phyloP scores from a whole-genome alignment of 768 basidiomycete species.

The Auriscalpium vulgare region DNA sequence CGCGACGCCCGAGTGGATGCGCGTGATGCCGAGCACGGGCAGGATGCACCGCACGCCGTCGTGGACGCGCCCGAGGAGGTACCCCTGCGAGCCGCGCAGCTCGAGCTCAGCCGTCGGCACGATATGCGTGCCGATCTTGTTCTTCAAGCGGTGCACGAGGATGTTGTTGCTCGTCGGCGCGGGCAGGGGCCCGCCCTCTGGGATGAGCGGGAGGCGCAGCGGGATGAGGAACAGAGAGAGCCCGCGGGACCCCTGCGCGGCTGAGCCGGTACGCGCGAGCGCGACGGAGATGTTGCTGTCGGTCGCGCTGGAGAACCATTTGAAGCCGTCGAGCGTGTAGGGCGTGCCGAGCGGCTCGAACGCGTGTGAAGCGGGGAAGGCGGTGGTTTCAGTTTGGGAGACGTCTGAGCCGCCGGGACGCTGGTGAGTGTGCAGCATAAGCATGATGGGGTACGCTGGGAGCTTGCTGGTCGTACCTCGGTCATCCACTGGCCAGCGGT shows the following conservation, averaged over 20 bases:
- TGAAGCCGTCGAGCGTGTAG: slow-evolving; percentile 61
- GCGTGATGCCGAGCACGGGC: slow-evolving; percentile 72
- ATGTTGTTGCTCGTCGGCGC: slow-evolving; percentile 55
- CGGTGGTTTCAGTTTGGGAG: slow-evolving; percentile 63
- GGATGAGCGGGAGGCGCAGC: slow-evolving; percentile 44
- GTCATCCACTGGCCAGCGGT: slow-evolving; percentile 86
- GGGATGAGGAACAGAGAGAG: slow-evolving; percentile 74
- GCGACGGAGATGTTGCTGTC: slow-evolving; percentile 68
- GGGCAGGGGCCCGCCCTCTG: slow-evolving; percentile 33
- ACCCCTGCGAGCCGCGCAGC: slow-evolving; percentile 49
- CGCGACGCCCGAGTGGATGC: slow-evolving; percentile 53
- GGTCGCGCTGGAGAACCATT: slow-evolving; percentile 82
- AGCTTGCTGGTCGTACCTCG: slow-evolving; percentile 34
- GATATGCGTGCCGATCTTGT: slow-evolving; percentile 69
- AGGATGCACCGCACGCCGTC: slow-evolving; percentile 61
- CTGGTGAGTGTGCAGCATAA: slow-evolving; percentile 22
- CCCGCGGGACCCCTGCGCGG: slow-evolving; percentile 47
- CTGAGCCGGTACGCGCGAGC: slow-evolving; percentile 61
- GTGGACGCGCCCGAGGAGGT: slow-evolving; percentile 50
- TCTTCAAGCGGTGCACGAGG: slow-evolving; percentile 63
- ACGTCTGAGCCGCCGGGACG: slow-evolving; percentile 72
- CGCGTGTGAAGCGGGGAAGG: slow-evolving; percentile 29
- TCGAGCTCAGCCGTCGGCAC: slow-evolving; percentile 73
- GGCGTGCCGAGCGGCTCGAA: slow-evolving; percentile 35
- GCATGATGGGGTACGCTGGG: neutral